phyloP scores from a whole-genome alignment of 2,329 filamentous ascomycete species.

The Colletotrichum endophyticum region DNA sequence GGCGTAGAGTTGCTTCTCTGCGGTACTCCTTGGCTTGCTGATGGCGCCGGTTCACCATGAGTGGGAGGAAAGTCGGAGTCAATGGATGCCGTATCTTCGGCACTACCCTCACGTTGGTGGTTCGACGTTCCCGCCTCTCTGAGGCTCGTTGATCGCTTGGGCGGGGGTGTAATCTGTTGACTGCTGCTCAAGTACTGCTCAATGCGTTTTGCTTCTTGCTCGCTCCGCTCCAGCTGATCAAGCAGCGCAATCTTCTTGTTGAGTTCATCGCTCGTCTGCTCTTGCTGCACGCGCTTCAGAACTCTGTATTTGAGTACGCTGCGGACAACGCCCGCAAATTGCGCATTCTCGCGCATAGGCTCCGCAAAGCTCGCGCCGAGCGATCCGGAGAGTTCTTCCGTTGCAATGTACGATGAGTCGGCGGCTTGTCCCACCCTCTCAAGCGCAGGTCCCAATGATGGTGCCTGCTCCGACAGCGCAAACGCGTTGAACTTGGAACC shows the following conservation, averaged over 20 bases:
- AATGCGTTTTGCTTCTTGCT: constrained; percentile 89
- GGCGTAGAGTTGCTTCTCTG: constrained; percentile 49
- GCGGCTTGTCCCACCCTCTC: constrained; percentile 94
- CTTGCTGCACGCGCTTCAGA: constrained; percentile 93
- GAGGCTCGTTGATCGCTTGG: constrained; percentile 67
- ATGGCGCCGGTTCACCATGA: constrained; percentile 77
- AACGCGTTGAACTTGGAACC: constrained; percentile 98
- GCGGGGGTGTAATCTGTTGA: constrained; percentile 66
- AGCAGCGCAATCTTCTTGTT: constrained; percentile 83
- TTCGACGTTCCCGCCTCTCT: constrained; percentile 51
- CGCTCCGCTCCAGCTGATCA: constrained; percentile 90
- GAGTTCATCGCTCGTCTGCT: constrained; percentile 94
- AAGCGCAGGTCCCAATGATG: constrained; percentile 88
- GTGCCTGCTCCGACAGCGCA: constrained; percentile 89
- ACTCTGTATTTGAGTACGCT: constrained; percentile 88
- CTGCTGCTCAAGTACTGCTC: constrained; percentile 88
- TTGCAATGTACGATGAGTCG: constrained; percentile 94
- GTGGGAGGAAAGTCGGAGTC: constrained; percentile 96
- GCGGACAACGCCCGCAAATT: constrained; percentile 94
- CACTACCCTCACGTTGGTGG: constrained; percentile 59
- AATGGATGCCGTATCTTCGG: constrained; percentile 84
- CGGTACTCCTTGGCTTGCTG: constrained; percentile 75
- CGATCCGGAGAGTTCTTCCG: constrained; percentile 85
- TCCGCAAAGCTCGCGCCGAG: constrained; percentile 96
- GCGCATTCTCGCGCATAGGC: constrained; percentile 95